Evolutionary conservation across 139 green algal species (phyloP).

Genomic region (Raphidocelis subcapitata): DNA sequence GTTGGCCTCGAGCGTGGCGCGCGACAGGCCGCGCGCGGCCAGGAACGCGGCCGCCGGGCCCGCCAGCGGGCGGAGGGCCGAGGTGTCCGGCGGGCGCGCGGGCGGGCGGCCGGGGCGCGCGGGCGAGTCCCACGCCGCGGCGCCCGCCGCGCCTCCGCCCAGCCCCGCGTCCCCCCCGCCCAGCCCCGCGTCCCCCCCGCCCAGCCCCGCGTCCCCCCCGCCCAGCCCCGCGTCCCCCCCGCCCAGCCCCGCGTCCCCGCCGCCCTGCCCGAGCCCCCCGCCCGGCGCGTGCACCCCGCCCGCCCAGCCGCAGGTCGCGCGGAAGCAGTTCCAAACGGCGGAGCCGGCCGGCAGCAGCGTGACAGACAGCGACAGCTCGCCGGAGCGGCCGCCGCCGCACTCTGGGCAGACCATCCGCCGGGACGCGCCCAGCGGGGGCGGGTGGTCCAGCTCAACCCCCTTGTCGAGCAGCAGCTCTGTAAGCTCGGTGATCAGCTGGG

Average conservation of each 20-base stretch:
- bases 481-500: background rate
- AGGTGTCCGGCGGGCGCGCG: background rate
- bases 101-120: too few relatives aligned
- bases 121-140: background rate
- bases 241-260: background rate
- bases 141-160: background rate
- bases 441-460: background rate
- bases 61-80: background rate
- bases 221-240: background rate
- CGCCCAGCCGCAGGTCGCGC: conserved; percentile 1
- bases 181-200: background rate
- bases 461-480: background rate
- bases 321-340: conserved; percentile 8
- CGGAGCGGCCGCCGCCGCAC: conserved; percentile 4
- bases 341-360: background rate
- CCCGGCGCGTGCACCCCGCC: background rate
- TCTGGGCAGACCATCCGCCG: conserved; percentile 10
- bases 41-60: background rate
- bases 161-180: background rate
- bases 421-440: too few relatives aligned
- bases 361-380: conserved; percentile 5
- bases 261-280: background rate
- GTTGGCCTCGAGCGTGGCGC: conserved; percentile 1
- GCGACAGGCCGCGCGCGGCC: conserved; percentile 4
- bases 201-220: background rate